Conservation (phyloP, 2,329 filamentous ascomycete genomes). For the Aspergillus ustus region DNA sequence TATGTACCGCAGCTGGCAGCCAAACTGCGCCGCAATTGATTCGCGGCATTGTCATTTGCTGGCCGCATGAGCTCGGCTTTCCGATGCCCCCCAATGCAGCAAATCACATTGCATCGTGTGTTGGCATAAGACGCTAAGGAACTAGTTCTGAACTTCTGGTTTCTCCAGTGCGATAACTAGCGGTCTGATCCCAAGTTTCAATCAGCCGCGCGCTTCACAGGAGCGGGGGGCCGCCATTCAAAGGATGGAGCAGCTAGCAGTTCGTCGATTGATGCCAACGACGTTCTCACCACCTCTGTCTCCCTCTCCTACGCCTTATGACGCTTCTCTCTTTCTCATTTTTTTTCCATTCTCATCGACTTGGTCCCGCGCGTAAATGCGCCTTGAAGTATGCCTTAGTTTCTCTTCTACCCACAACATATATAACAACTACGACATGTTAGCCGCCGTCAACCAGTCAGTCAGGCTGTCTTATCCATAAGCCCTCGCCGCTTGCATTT, state of each 20-base stretch:
- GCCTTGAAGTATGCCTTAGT: slow-evolving; percentile 3
- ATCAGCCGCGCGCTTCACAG: slow-evolving; percentile 16
- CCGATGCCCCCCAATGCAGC: background rate
- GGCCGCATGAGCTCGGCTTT: background rate
- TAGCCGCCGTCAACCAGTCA: slow-evolving; percentile 3
- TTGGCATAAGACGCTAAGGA: background rate
- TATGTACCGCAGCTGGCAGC: background rate
- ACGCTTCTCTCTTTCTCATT: background rate
- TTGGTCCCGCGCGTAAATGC: slow-evolving; percentile 1
- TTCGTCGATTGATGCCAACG: background rate
- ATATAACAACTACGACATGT: background rate
- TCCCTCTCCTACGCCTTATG: background rate
- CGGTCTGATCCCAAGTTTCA: slow-evolving; percentile 5
- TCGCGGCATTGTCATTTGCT: background rate
- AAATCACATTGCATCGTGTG: slow-evolving; percentile 5
- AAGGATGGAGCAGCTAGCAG: background rate
- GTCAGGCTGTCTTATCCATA: background rate
- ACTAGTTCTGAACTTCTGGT: slow-evolving; percentile 1
- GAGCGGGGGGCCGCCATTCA: slow-evolving; percentile 3
- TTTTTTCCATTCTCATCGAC: background rate
- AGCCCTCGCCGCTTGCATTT: background rate
- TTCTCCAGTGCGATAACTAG: background rate
- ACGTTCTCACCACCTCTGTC: background rate
- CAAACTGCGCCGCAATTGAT: slow-evolving; percentile 1
- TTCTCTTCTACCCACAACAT: background rate